phyloP scores from a whole-genome alignment of 306 rosid genomes.

The Quercus wislizeni region DNA sequence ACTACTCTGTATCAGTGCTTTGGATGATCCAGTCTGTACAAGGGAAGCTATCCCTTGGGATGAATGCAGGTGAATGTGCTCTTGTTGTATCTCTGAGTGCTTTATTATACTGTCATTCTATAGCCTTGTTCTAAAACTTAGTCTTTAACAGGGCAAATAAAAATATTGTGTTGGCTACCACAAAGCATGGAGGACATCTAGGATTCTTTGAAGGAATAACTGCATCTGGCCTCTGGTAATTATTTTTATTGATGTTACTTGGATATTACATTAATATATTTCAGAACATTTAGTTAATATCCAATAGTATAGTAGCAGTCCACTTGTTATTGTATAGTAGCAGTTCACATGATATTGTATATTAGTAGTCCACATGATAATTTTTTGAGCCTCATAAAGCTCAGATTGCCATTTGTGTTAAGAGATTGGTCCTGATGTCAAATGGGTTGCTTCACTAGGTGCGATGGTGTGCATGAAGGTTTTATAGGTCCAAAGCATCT shows the following conservation, averaged over 20 bases:
- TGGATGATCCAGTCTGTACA: slow-evolving; percentile 96
- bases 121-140: slow-evolving; percentile 1
- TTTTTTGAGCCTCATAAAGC: background rate
- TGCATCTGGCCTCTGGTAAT: slow-evolving; percentile 74
- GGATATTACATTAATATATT: background rate
- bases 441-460: background rate
- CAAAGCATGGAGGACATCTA: slow-evolving; percentile 78
- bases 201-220: slow-evolving; percentile 87
- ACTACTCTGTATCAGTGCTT: slow-evolving; percentile 85
- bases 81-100: slow-evolving; percentile 5
- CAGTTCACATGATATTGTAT: background rate
- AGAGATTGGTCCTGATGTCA: background rate
- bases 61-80: slow-evolving; percentile 83
- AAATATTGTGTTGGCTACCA: slow-evolving; percentile 72
- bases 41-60: slow-evolving; percentile 99
- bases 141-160: slow-evolving; percentile 47
- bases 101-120: slow-evolving; percentile 17
- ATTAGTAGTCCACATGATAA: background rate
- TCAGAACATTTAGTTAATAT: background rate
- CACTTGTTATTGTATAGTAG: background rate
- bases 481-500: background rate
- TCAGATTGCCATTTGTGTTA: background rate
- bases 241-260: background rate
- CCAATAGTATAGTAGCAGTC: background rate
- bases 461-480: background rate